Conservation (phyloP, 345 rosid species). For the Reutealis trisperma region DNA sequence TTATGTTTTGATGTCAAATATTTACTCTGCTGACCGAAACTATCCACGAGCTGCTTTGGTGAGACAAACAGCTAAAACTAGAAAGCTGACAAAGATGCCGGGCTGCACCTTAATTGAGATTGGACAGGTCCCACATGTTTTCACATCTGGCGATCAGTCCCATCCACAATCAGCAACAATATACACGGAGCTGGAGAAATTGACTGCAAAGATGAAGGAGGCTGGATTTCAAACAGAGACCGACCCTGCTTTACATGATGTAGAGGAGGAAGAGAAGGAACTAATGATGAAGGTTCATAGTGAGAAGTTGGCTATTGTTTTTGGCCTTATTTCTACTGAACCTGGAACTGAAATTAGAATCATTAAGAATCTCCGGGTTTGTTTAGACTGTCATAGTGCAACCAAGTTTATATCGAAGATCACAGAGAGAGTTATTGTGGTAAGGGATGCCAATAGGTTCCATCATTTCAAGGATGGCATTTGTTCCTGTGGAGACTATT, state of each 20-base stretch:
- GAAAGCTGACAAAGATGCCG: constrained; percentile 67
- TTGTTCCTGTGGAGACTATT: constrained; percentile 83
- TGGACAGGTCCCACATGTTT: constrained; percentile 59
- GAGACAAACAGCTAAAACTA: constrained; percentile 61
- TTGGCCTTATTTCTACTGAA: constrained; percentile 67
- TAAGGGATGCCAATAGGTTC: constrained; percentile 79
- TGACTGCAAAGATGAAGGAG: constrained; percentile 68
- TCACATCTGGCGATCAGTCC: constrained; percentile 70
- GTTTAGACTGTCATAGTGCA: constrained; percentile 73
- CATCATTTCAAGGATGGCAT: constrained; percentile 77
- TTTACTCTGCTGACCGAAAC: constrained; percentile 62
- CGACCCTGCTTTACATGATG: constrained; percentile 62
- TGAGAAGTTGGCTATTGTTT: constrained; percentile 82
- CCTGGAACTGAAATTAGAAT: constrained; percentile 70
- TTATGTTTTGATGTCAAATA: constrained; percentile 69
- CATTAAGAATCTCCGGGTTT: constrained; percentile 77
- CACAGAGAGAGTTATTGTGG: constrained; percentile 65
- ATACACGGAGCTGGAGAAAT: constrained; percentile 56
- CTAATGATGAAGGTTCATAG: constrained; percentile 70
- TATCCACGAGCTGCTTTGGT: constrained; percentile 68
- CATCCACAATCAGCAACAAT: constrained; percentile 66
- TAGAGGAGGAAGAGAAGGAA: constrained; percentile 90
- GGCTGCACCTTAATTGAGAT: constrained; percentile 77
- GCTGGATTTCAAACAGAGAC: constrained; percentile 74
- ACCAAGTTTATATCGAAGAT: constrained; percentile 77